phyloP scores from a whole-genome alignment of 176 grass and related monocot species.

The Carex scoparia region DNA sequence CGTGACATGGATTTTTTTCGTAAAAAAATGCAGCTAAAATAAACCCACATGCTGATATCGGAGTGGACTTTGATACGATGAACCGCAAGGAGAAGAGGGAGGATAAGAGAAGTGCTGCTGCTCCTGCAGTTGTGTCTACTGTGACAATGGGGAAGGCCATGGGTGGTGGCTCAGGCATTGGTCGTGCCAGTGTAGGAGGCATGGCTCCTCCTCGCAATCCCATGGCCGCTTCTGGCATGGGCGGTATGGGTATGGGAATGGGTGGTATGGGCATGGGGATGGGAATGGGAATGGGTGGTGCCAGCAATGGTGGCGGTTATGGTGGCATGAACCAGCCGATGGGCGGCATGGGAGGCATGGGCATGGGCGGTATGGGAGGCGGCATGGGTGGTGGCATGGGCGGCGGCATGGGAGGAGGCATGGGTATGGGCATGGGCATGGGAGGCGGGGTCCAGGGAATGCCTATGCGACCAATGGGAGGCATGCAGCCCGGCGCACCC shows the following conservation, averaged over 20 bases:
- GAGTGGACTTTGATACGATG: slow-evolving; percentile 95
- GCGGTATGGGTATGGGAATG: slow-evolving; percentile 22
- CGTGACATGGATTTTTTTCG: not conserved
- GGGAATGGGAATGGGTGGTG: slow-evolving; percentile 52
- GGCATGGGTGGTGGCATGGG: slow-evolving; percentile 34
- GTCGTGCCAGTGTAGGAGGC: slow-evolving; percentile 44
- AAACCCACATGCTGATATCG: slow-evolving; percentile 92
- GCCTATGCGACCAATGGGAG: slow-evolving; percentile 54
- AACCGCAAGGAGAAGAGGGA: slow-evolving; percentile 92
- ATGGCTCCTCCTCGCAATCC: slow-evolving; percentile 48
- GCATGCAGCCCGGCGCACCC: slow-evolving; percentile 52
- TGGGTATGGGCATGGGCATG: slow-evolving; percentile 40
- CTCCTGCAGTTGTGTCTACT: slow-evolving; percentile 56
- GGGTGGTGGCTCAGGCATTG: slow-evolving; percentile 78
- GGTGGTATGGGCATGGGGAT: slow-evolving; percentile 35
- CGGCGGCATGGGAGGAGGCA: slow-evolving; percentile 36
- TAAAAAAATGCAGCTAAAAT: slow-evolving; percentile 60
- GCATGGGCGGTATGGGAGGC: slow-evolving; percentile 28
- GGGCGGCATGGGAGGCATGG: slow-evolving; percentile 14
- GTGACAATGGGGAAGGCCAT: slow-evolving; percentile 91
- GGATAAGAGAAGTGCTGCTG: slow-evolving; percentile 68
- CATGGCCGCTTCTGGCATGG: slow-evolving; percentile 22
- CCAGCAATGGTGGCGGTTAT: slow-evolving; percentile 31
- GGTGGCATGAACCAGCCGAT: slow-evolving; percentile 55
- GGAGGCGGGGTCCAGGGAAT: slow-evolving; percentile 51